Evolutionary conservation across 225 moss, liverwort and hornwort genomes (phyloP).

Genomic region (Asterella californica): DNA sequence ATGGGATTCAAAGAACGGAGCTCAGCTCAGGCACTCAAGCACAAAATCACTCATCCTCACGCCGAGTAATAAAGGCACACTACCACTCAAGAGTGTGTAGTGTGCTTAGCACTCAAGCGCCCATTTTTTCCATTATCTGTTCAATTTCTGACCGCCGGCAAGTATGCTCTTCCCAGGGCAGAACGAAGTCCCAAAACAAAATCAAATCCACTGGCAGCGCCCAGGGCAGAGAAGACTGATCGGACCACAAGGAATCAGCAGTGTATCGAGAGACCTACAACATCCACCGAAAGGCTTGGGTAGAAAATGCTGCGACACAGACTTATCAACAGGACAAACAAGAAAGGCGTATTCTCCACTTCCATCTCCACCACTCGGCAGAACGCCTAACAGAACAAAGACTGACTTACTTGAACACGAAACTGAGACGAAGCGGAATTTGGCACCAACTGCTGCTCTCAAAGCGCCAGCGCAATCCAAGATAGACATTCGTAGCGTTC

Average conservation of each 20-base stretch:
- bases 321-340: neutral
- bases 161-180: neutral
- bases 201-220: no score
- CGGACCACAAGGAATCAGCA: neutral
- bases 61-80: neutral
- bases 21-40: neutral
- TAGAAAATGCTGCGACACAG: neutral
- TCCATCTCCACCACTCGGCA: neutral
- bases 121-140: neutral
- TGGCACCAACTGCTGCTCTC: neutral
- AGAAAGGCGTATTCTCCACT: neutral
- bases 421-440: neutral
- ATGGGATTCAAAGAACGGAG: neutral
- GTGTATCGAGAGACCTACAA: no score
- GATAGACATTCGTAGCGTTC: neutral
- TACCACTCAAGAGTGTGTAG: neutral
- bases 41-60: neutral
- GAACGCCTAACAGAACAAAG: neutral
- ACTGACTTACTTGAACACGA: neutral
- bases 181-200: no score
- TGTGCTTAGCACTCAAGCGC: no score
- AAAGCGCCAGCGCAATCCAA: neutral
- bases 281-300: neutral
- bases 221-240: neutral
- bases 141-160: neutral